These are phyloP conservation scores for Neoboletus magnificus DNA, from an alignment of 768 basidiomycete genomes.

Conservation along the genomic window DNA sequence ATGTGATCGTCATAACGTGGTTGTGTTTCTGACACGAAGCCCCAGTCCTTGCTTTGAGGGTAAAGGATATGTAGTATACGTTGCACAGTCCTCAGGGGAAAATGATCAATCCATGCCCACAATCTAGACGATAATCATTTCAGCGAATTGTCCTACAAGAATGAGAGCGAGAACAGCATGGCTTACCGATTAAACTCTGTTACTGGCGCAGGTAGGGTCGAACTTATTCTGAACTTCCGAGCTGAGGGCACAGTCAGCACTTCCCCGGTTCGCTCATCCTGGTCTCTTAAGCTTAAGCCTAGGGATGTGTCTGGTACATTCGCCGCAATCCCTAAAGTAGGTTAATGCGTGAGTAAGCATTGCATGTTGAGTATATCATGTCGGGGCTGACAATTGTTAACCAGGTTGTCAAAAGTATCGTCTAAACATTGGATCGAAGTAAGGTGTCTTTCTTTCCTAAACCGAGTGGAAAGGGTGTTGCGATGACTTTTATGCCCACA, in stretches of 20 bases:
- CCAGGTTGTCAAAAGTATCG: constrained; percentile 26
- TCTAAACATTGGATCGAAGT: constrained; percentile 26
- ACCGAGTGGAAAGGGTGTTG: constrained; percentile 34
- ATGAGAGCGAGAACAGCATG: neutral
- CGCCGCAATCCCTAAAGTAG: constrained; percentile 21
- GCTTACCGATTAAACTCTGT: constrained; percentile 32
- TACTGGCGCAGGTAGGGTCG: constrained; percentile 28
- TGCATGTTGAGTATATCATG: neutral
- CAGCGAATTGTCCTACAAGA: neutral
- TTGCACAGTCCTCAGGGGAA: constrained; percentile 32
- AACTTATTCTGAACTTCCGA: constrained; percentile 25
- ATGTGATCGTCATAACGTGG: constrained; percentile 38
- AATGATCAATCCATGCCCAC: constrained; percentile 32
- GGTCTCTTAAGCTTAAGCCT: constrained; percentile 20
- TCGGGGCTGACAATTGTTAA: constrained; percentile 29
- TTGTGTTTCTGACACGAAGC: constrained; percentile 36
- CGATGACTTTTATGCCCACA: constrained; percentile 35
- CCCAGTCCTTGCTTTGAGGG: constrained; percentile 42
- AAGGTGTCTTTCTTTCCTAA: constrained; percentile 31
- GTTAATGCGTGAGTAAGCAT: constrained; percentile 2
- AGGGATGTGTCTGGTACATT: constrained; percentile 31
- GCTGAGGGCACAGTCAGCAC: constrained; percentile 32
- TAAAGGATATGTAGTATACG: constrained; percentile 44
- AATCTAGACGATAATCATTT: constrained; percentile 17
- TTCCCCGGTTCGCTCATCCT: constrained; percentile 29